Percentiles rank a stretch among this genome's conserved stretches.
phyloP scores from a whole-genome alignment of 176 grass and related monocot genomes.

The Raddia guianensis region DNA sequence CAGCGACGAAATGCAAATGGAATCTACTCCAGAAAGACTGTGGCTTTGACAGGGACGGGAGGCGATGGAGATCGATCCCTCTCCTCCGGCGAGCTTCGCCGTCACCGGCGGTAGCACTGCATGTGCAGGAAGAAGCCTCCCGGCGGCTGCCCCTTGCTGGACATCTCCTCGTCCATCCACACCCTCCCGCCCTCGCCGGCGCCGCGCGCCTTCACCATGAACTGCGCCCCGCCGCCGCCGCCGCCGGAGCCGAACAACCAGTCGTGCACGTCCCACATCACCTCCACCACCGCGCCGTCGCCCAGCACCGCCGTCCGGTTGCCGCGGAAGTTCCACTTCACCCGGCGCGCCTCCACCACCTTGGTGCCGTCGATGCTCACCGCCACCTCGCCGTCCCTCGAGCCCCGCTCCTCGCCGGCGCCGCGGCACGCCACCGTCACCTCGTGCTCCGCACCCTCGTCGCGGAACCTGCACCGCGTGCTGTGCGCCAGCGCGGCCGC shows the following conservation, averaged over 20 bases:
- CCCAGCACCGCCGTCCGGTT: slow-evolving; percentile 69
- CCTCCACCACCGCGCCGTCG: slow-evolving; percentile 74
- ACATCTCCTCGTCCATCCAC: slow-evolving; percentile 84
- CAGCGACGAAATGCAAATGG: neutral
- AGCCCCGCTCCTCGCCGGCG: slow-evolving; percentile 54
- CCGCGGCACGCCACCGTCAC: slow-evolving; percentile 74
- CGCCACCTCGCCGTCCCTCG: slow-evolving; percentile 59
- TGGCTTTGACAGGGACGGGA: too few relatives aligned
- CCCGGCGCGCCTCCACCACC: slow-evolving; percentile 60
- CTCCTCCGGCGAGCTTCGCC: neutral
- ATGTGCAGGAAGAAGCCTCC: slow-evolving; percentile 62
- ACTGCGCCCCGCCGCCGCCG: slow-evolving; percentile 51
- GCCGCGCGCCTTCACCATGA: slow-evolving; percentile 84
- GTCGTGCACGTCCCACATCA: slow-evolving; percentile 96
- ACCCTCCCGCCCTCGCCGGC: slow-evolving; percentile 46
- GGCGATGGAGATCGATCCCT: too few relatives aligned
- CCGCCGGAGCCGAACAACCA: slow-evolving; percentile 61
- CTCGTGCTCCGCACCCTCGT: slow-evolving; percentile 71
- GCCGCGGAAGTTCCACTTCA: slow-evolving; percentile 85
- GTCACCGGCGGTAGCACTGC: slow-evolving; percentile 57
- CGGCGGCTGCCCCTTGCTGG: slow-evolving; percentile 40
- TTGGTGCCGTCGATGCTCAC: slow-evolving; percentile 73
- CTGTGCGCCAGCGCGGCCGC: slow-evolving; percentile 35
- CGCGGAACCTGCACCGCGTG: slow-evolving; percentile 68
- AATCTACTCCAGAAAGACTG: too few relatives aligned